phyloP scores from a whole-genome alignment of 139 green algal genomes.

The Haematococcus lacustris region DNA sequence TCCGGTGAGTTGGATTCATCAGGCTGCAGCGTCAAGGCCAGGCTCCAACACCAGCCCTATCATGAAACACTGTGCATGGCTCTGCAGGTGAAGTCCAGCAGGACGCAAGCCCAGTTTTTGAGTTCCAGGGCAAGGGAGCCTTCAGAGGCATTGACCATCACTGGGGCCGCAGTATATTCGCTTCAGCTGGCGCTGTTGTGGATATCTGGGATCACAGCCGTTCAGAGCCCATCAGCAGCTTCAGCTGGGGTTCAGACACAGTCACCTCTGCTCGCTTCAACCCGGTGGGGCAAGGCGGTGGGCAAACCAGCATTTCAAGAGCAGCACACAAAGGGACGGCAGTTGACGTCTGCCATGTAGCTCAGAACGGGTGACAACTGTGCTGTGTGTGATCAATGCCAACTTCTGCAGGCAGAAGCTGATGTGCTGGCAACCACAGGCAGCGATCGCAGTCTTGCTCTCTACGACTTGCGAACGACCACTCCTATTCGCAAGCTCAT shows the following conservation, averaged over 20 bases:
- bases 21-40: no score
- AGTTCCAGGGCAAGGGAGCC: conserved; percentile 63
- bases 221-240: conserved; percentile 75
- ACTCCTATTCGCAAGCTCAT: conserved; percentile 89
- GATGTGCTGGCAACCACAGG: conserved; percentile 86
- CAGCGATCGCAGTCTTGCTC: conserved; percentile 82
- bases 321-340: not conserved
- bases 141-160: conserved; percentile 85
- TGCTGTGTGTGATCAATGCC: not conserved
- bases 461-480: conserved; percentile 88
- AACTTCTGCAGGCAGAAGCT: conserved; percentile 56
- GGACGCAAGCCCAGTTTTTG: conserved; percentile 49
- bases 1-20: no score
- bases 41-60: no score
- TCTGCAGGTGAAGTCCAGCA: conserved; percentile 50
- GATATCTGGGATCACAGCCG: conserved; percentile 90
- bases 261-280: conserved; percentile 89
- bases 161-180: conserved; percentile 68
- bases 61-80: no score
- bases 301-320: not conserved
- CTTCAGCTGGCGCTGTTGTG: conserved; percentile 72
- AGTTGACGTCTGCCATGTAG: no score
- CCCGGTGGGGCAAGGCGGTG: conserved; percentile 42
- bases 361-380: not conserved
- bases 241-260: conserved; percentile 86